A percentile compares a stretch with the other conserved stretches of the same genome.
phyloP scores from a whole-genome alignment of 2,329 filamentous ascomycete species.

The Graphiopsis chlorocephala region DNA sequence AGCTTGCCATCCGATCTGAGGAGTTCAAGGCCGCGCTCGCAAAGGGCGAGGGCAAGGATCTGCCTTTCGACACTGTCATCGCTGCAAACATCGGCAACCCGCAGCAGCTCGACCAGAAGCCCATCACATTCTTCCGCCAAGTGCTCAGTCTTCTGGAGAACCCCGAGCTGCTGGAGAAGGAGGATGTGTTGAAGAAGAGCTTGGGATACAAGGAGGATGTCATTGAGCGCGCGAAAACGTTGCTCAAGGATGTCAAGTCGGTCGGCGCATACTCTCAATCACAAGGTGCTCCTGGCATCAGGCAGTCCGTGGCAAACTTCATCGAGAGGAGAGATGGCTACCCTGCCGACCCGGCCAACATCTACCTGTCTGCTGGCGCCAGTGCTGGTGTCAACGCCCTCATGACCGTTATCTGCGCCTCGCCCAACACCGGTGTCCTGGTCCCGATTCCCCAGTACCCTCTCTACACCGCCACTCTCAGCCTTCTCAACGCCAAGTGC shows the following conservation, averaged over 20 bases:
- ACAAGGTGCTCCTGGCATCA: conserved; percentile 80
- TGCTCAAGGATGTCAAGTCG: conserved; percentile 80
- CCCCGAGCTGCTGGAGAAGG: conserved; percentile 76
- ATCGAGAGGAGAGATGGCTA: conserved; percentile 88
- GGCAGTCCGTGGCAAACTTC: conserved; percentile 86
- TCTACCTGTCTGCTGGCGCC: conserved; percentile 89
- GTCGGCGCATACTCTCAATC: conserved; percentile 97
- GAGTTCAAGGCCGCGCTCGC: conserved; percentile 74
- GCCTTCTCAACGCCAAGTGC: conserved; percentile 77
- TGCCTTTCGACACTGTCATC: conserved; percentile 89
- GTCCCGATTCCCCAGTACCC: conserved; percentile 98
- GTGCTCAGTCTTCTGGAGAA: conserved; percentile 92
- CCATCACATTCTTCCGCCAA: conserved; percentile 98
- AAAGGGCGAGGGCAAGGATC: conserved; percentile 55
- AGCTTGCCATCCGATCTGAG: conserved; percentile 91
- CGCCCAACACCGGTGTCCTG: conserved; percentile 74
- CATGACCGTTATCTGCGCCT: conserved; percentile 81
- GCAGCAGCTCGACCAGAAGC: conserved; percentile 98
- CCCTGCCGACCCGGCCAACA: conserved; percentile 72
- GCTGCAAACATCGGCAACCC: conserved; percentile 99
- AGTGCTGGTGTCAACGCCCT: conserved; percentile 94
- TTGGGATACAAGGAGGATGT: conserved; percentile 91
- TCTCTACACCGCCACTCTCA: conserved; percentile 89
- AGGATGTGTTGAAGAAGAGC: conserved; percentile 69
- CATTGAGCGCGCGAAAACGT: conserved; percentile 73